These are phyloP conservation scores for Ramalina peruviana DNA, from an alignment of 495 filamentous ascomycete genomes.

Conservation along the genomic window DNA sequence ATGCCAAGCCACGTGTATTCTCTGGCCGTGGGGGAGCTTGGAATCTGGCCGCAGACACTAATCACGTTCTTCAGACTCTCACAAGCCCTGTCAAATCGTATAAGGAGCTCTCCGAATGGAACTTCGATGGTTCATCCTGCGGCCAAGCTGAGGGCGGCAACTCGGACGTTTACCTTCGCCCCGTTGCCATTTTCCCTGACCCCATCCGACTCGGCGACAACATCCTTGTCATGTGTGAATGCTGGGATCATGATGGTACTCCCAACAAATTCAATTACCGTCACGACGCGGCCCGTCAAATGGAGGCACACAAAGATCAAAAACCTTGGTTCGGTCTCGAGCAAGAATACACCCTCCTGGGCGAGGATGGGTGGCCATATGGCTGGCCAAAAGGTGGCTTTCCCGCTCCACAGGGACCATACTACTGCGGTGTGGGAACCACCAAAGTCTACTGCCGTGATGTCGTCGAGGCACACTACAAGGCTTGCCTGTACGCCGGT, in stretches of 20 bases:
- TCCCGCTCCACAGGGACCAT: constrained; percentile 93
- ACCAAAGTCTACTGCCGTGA: constrained; percentile 97
- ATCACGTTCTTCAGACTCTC: constrained; percentile 50
- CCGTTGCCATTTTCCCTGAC: constrained; percentile 79
- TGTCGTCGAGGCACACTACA: constrained; percentile 97
- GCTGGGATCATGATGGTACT: constrained; percentile 89
- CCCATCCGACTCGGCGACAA: constrained; percentile 79
- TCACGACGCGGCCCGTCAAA: constrained; percentile 72
- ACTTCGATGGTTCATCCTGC: constrained; percentile 95
- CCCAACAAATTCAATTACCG: constrained; percentile 99
- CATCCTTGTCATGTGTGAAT: constrained; percentile 87
- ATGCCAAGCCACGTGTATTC: background rate
- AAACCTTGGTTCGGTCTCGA: constrained; percentile 97
- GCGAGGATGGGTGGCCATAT: constrained; percentile 72
- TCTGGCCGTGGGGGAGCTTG: background rate
- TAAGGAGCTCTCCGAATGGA: constrained; percentile 93
- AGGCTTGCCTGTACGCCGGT: constrained; percentile 82
- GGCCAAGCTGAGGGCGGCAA: constrained; percentile 90
- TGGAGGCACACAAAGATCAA: constrained; percentile 72
- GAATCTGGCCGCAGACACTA: constrained; percentile 3
- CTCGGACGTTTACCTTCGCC: constrained; percentile 95
- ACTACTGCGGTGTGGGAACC: constrained; percentile 97
- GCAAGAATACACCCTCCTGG: constrained; percentile 94
- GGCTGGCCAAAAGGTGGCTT: constrained; percentile 94
- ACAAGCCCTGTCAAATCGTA: constrained; percentile 44